Percentiles rank a stretch among this genome's conserved stretches.
These are phyloP conservation scores for Lanmaoa pseudosensibilis DNA, from an alignment of 768 basidiomycete species.

Conservation along the genomic window DNA sequence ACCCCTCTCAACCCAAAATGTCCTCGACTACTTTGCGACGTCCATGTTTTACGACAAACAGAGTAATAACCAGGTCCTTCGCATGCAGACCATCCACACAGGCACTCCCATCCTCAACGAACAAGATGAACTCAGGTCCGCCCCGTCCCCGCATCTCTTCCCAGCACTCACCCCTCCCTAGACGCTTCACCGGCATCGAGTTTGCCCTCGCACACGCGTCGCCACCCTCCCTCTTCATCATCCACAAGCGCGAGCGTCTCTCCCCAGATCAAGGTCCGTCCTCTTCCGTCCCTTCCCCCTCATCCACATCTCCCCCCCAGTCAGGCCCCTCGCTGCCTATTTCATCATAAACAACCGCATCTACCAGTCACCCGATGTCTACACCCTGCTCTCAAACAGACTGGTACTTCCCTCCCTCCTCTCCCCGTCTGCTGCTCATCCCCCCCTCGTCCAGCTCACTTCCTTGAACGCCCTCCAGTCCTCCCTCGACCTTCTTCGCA, in stretches of 20 bases:
- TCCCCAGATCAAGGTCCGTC: constrained; percentile 79
- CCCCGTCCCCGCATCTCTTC: not conserved
- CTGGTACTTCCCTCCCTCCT: constrained; percentile 49
- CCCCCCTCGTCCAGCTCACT: constrained; percentile 49
- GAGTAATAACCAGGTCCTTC: constrained; percentile 87
- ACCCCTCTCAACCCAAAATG: constrained; percentile 71
- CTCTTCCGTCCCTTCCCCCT: not conserved
- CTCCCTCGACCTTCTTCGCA: constrained; percentile 72
- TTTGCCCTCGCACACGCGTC: constrained; percentile 81
- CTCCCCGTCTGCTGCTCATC: not conserved
- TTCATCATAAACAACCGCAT: constrained; percentile 89
- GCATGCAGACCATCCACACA: constrained; percentile 92
- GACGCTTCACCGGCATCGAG: constrained; percentile 85
- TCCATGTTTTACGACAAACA: constrained; percentile 96
- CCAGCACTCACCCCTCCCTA: constrained; percentile 28
- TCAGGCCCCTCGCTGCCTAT: constrained; percentile 75
- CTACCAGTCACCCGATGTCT: constrained; percentile 84
- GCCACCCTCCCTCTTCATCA: constrained; percentile 81
- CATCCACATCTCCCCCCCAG: constrained; percentile 38
- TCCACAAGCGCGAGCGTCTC: constrained; percentile 84
- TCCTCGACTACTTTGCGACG: constrained; percentile 85
- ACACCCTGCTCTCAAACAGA: constrained; percentile 81
- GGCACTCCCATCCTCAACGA: constrained; percentile 77
- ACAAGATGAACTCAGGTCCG: constrained; percentile 75
- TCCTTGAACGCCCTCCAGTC: constrained; percentile 70